phyloP scores from a whole-genome alignment of 345 rosid species.

The Syzygium oleosum region DNA sequence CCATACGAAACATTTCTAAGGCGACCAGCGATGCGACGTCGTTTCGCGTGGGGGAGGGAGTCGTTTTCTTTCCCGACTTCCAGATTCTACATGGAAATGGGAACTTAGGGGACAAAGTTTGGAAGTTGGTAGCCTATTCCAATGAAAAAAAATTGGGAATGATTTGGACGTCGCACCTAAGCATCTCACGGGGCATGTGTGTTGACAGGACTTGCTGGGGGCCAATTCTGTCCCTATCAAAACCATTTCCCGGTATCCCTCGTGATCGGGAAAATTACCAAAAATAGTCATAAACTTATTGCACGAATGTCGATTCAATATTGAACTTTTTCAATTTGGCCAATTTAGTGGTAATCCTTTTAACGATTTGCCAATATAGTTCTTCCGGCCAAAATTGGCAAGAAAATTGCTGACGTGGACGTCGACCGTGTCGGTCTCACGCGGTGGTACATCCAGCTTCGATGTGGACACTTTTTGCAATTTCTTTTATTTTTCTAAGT shows the following conservation, averaged over 20 bases:
- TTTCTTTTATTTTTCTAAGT: too few relatives aligned
- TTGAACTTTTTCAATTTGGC: fast-evolving
- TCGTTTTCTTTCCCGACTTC: not conserved
- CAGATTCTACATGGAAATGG: not conserved
- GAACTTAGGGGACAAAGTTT: not conserved
- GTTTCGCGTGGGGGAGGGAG: not conserved
- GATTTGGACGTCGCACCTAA: not conserved
- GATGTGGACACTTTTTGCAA: too few relatives aligned
- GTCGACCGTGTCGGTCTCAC: too few relatives aligned
- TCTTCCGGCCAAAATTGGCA: not conserved
- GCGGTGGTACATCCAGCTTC: too few relatives aligned
- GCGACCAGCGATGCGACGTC: not conserved
- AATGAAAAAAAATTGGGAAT: not conserved
- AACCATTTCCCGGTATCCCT: not conserved
- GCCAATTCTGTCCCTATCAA: not conserved
- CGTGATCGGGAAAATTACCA: not conserved
- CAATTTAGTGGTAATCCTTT: fast-evolving
- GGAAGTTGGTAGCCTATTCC: fast-evolving
- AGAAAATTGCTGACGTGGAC: too few relatives aligned
- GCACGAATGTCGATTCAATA: not conserved
- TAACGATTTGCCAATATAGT: not conserved
- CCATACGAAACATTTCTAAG: too few relatives aligned
- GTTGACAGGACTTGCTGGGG: not conserved
- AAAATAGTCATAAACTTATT: not conserved
- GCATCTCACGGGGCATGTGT: not conserved